phyloP scores from a whole-genome alignment of 2,329 filamentous ascomycete genomes.

The Daldinia eschscholtzii region DNA sequence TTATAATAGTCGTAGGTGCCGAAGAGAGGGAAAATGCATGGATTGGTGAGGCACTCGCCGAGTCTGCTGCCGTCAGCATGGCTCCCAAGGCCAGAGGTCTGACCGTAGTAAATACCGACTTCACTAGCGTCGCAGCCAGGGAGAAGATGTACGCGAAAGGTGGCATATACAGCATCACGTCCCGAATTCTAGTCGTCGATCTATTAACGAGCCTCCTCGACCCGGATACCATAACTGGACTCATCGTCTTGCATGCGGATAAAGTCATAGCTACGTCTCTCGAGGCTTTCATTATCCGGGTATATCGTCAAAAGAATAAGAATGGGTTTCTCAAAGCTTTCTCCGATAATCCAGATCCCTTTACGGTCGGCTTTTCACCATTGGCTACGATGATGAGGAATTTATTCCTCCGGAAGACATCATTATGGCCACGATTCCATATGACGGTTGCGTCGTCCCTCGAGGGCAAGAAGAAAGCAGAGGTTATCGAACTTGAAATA shows the following conservation, averaged over 20 bases:
- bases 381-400: conserved; percentile 92
- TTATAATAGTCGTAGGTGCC: conserved; percentile 89
- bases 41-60: conserved; percentile 95
- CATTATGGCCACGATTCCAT: conserved; percentile 94
- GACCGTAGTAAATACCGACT: conserved; percentile 93
- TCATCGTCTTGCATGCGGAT: conserved; percentile 91
- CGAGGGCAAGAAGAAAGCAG: conserved; percentile 91
- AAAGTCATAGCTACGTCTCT: conserved; percentile 86
- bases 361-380: conserved; percentile 88
- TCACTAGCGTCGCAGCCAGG: conserved; percentile 85
- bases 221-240: conserved; percentile 85
- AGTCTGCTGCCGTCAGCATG: conserved; percentile 92
- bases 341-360: conserved; percentile 91
- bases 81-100: conserved; percentile 85
- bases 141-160: conserved; percentile 93
- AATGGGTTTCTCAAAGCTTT: conserved; percentile 95
- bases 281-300: conserved; percentile 94
- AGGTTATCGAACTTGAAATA: conserved; percentile 96
- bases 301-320: conserved; percentile 96
- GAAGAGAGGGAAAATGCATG: conserved; percentile 95
- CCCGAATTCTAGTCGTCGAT: conserved; percentile 93
- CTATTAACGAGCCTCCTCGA: conserved; percentile 86
- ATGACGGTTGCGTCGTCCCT: conserved; percentile 88
- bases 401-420: conserved; percentile 87
- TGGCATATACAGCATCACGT: conserved; percentile 95